These are phyloP conservation scores for Kurtzmaniella quercitrusa DNA, from an alignment of 1,139 yeast species.

Conservation along the genomic window DNA sequence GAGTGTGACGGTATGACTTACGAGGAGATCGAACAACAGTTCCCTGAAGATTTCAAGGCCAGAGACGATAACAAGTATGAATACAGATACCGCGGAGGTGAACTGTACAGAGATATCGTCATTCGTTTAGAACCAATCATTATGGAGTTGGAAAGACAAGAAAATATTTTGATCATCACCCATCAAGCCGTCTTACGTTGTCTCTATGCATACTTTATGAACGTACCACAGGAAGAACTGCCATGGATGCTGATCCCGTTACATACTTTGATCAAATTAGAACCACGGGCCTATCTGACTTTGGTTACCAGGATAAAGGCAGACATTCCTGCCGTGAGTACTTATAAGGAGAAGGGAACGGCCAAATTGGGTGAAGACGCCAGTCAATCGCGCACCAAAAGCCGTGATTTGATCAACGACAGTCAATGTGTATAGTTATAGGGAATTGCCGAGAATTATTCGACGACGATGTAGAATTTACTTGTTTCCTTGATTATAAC, in stretches of 20 bases:
- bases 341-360: conserved; percentile 92
- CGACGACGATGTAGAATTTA: not conserved
- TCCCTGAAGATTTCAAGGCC: conserved; percentile 93
- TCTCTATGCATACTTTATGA: conserved; percentile 96
- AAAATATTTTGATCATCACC: conserved; percentile 89
- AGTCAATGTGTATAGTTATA: conserved; percentile 12
- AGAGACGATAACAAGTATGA: conserved; percentile 95
- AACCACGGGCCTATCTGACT: conserved; percentile 91
- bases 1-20: conserved; percentile 93
- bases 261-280: conserved; percentile 88
- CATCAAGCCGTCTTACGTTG: conserved; percentile 98
- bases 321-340: conserved; percentile 94
- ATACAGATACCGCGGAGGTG: conserved; percentile 95
- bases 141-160: conserved; percentile 97
- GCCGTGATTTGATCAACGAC: conserved; percentile 40
- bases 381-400: conserved; percentile 25
- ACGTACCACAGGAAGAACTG: conserved; percentile 93
- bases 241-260: conserved; percentile 99
- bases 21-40: conserved; percentile 75
- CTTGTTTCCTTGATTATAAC: not conserved
- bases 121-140: conserved; percentile 92
- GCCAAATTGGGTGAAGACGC: conserved; percentile 65
- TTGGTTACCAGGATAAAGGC: conserved; percentile 87
- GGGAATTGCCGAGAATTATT: not conserved
- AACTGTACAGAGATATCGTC: conserved; percentile 92